Percentiles rank a stretch among this genome's conserved stretches.
phyloP scores from a whole-genome alignment of 306 rosid species.

The Trichosanthes cucumerina region DNA sequence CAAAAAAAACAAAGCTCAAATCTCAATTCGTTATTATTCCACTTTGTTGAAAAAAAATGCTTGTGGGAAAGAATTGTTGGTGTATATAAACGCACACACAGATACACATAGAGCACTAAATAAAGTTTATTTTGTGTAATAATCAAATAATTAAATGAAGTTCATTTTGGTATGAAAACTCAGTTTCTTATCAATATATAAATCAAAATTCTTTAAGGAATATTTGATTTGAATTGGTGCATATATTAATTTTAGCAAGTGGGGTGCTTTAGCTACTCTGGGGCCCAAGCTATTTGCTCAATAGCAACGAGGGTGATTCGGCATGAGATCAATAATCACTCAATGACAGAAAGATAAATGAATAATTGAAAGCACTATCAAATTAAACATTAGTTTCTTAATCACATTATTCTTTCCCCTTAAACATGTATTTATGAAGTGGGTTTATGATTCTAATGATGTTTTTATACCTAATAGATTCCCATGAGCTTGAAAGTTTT shows the following conservation, averaged over 20 bases:
- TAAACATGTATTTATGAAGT: conserved; percentile 1
- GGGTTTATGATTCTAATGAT: conserved; percentile 5
- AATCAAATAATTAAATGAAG: neutral
- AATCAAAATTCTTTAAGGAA: neutral
- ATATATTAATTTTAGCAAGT: conserved; percentile 4
- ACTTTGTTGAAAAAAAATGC: neutral
- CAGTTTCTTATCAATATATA: neutral
- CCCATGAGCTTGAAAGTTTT: neutral
- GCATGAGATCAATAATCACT: conserved; percentile 7
- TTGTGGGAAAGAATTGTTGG: conserved; percentile 5
- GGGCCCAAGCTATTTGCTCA: neutral
- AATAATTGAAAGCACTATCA: conserved; percentile 16
- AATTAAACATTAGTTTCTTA: conserved; percentile 9
- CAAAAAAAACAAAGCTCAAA: neutral
- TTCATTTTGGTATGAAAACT: neutral
- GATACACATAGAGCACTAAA: neutral
- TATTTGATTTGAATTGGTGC: neutral
- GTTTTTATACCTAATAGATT: conserved; percentile 8
- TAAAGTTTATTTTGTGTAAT: neutral
- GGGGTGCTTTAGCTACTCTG: neutral
- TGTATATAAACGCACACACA: neutral
- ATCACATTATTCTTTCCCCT: neutral
- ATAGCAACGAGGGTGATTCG: neutral
- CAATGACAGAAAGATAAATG: neutral
- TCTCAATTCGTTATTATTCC: neutral